phyloP scores from a whole-genome alignment of 148 eudicot species.

The Camellia lanceoleosa region DNA sequence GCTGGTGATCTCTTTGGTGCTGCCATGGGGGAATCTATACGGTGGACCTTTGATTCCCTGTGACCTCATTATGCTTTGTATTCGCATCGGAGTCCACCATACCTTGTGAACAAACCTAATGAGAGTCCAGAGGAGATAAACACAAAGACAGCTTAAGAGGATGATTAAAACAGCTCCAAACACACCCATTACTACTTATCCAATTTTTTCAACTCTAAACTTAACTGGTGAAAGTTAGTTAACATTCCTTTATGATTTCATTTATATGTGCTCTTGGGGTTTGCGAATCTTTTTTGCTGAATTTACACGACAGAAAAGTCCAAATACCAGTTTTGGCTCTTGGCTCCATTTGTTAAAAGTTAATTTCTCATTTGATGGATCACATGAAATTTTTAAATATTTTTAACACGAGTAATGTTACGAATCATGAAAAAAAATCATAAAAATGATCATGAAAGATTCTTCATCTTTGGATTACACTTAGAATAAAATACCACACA shows the following conservation, averaged over 20 bases:
- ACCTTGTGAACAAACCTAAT: conserved; percentile 26
- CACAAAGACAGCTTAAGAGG: conserved; percentile 5
- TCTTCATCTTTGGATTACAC: too few relatives aligned
- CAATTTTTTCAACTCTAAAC: background rate
- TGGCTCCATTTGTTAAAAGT: background rate
- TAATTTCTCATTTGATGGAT: background rate
- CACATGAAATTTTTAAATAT: background rate
- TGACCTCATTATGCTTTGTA: conserved; percentile 25
- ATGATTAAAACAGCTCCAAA: background rate
- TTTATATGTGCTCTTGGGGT: background rate
- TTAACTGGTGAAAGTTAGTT: too few relatives aligned
- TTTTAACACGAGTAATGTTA: too few relatives aligned
- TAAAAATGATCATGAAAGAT: too few relatives aligned
- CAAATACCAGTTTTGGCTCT: background rate
- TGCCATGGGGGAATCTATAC: conserved; percentile 40
- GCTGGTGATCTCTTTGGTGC: conserved; percentile 32
- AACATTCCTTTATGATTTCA: background rate
- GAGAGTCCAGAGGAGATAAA: conserved; percentile 16
- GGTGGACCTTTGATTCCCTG: conserved; percentile 46
- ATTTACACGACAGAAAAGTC: background rate
- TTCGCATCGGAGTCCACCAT: conserved; percentile 30
- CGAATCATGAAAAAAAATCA: too few relatives aligned
- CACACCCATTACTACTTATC: conserved; percentile 7
- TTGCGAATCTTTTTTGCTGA: background rate
- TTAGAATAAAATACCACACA: too few relatives aligned